Conservation (phyloP, 225 moss, liverwort and hornwort species). For the Anthoceros angustus region DNA sequence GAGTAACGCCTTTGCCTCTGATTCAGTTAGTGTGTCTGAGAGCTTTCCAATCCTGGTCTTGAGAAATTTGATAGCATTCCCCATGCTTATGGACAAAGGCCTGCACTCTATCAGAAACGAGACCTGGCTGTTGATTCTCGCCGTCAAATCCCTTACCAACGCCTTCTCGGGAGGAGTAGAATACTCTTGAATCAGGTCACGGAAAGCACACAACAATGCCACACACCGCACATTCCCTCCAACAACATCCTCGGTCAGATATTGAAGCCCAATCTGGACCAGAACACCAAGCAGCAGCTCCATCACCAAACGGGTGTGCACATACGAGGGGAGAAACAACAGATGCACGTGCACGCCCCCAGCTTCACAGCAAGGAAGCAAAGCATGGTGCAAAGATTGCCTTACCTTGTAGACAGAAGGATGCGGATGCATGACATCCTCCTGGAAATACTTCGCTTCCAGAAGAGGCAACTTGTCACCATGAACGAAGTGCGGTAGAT, state of each 20-base stretch:
- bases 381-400: neutral
- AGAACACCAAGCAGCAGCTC: too few relatives aligned
- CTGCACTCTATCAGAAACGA: constrained; percentile 86
- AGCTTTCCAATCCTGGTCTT: constrained; percentile 64
- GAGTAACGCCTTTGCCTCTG: constrained; percentile 65
- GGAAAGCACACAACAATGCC: constrained; percentile 78
- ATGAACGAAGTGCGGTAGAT: constrained; percentile 85
- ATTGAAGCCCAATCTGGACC: constrained; percentile 65
- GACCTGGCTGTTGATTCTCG: constrained; percentile 75
- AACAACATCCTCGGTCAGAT: constrained; percentile 65
- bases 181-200: constrained; percentile 71
- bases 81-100: constrained; percentile 96
- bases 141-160: constrained; percentile 64
- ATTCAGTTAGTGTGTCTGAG: constrained; percentile 30
- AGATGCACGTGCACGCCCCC: too few relatives aligned
- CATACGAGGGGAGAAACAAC: too few relatives aligned
- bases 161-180: constrained; percentile 70
- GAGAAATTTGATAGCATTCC: constrained; percentile 83
- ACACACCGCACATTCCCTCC: constrained; percentile 91
- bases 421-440: constrained; percentile 66
- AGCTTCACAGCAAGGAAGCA: neutral
- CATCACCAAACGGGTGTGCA: too few relatives aligned
- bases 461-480: constrained; percentile 73
- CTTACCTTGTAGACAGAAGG: constrained; percentile 76
- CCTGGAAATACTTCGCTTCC: constrained; percentile 78